Conservation (phyloP, 2,329 filamentous ascomycete species). For the Eutypa lata region DNA sequence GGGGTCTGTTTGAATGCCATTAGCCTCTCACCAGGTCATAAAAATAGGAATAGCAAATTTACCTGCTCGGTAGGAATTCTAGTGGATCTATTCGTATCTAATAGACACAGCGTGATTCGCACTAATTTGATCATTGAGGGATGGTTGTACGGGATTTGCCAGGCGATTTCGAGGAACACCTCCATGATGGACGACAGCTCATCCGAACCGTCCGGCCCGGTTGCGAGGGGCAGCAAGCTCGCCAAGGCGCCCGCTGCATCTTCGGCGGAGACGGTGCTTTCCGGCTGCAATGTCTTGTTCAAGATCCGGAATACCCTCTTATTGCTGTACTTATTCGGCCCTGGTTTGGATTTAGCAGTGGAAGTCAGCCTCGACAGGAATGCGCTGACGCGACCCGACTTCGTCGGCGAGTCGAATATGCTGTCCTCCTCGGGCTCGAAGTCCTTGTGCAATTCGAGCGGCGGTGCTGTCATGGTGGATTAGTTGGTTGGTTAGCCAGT, state of each 20-base stretch:
- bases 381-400: neutral
- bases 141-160: neutral
- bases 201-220: neutral
- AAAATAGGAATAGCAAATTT: neutral
- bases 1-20: neutral
- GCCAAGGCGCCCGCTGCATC: neutral
- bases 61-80: neutral
- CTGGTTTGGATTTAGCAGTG: neutral
- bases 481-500: no score
- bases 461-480: neutral
- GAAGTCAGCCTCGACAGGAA: neutral
- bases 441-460: neutral
- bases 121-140: neutral
- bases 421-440: neutral
- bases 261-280: neutral
- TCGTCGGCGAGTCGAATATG: neutral
- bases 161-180: neutral
- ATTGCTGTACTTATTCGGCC: neutral
- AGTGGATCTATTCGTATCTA: neutral
- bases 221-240: neutral
- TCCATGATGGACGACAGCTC: neutral
- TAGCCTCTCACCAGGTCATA: neutral
- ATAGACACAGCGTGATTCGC: neutral
- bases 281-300: neutral
- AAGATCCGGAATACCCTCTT: neutral